phyloP scores from a whole-genome alignment of 2,329 filamentous ascomycete species.

The Lithohypha guttulata region DNA sequence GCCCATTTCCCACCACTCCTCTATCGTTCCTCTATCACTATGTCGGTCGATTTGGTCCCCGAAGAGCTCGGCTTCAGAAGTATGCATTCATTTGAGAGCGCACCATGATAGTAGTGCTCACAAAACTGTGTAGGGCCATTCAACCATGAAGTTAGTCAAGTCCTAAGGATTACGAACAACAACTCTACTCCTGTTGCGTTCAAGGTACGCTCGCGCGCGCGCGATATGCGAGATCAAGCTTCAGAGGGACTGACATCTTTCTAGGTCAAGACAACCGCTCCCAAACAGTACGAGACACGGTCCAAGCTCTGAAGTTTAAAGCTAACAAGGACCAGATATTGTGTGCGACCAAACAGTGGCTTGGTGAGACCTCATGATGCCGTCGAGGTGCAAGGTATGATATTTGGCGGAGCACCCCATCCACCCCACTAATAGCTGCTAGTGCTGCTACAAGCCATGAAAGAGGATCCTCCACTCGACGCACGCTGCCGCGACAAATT shows the following conservation, averaged over 20 bases:
- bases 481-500: conserved; percentile 96
- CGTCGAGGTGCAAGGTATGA: conserved; percentile 81
- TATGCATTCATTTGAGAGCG: no score
- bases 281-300: conserved; percentile 92
- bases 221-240: conserved; percentile 6
- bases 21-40: conserved; percentile 37
- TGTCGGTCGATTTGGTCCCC: conserved; percentile 93
- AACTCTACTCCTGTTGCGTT: conserved; percentile 51
- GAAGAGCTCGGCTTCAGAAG: conserved; percentile 86
- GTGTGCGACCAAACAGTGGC: conserved; percentile 91
- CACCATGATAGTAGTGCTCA: no score
- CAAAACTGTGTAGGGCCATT: conserved; percentile 51
- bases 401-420: background rate
- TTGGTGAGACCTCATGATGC: conserved; percentile 81
- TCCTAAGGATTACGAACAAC: conserved; percentile 48
- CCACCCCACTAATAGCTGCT: conserved; percentile 11
- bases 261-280: conserved; percentile 96
- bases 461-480: conserved; percentile 76
- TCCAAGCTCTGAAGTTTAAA: no score
- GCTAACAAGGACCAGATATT: conserved; percentile 76
- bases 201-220: conserved; percentile 37
- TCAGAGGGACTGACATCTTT: conserved; percentile 19
- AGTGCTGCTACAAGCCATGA: conserved; percentile 98
- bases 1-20: background rate
- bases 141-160: conserved; percentile 53